phyloP scores from a whole-genome alignment of 768 basidiomycete species.

The Tubosaeta sp. region DNA sequence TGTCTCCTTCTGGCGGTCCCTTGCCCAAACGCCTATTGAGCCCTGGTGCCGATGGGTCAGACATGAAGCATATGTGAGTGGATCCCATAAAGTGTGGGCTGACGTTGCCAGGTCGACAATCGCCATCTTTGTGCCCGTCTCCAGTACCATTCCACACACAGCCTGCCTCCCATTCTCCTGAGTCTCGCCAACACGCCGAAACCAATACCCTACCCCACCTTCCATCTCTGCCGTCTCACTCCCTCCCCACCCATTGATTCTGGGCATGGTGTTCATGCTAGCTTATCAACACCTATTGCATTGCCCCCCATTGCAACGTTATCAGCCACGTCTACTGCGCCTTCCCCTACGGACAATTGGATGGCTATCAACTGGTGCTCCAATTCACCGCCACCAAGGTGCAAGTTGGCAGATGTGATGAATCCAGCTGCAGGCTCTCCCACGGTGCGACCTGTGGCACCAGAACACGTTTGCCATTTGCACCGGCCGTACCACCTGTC shows the following conservation, averaged over 20 bases:
- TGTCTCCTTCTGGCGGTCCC: constrained; percentile 52
- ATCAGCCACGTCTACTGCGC: constrained; percentile 54
- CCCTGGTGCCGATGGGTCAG: constrained; percentile 57
- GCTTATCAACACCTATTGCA: constrained; percentile 40
- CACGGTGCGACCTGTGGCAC: constrained; percentile 48
- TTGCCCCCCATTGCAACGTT: constrained; percentile 70
- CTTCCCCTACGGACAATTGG: constrained; percentile 45
- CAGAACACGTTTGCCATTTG: no score
- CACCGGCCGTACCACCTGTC: no score
- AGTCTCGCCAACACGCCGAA: constrained; percentile 47
- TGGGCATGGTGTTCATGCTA: constrained; percentile 40
- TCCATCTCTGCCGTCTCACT: constrained; percentile 56
- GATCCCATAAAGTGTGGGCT: constrained; percentile 49
- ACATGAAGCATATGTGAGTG: constrained; percentile 60
- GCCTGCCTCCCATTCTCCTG: constrained; percentile 66
- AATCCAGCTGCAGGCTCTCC: constrained; percentile 49
- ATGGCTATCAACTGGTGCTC: constrained; percentile 40
- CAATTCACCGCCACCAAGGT: constrained; percentile 45
- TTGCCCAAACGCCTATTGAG: constrained; percentile 67
- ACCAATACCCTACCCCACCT: constrained; percentile 44
- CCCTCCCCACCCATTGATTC: constrained; percentile 71
- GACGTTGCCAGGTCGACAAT: constrained; percentile 51
- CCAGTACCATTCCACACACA: constrained; percentile 73
- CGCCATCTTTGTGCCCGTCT: constrained; percentile 62
- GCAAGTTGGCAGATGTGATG: constrained; percentile 51